Evolutionary conservation across 164 flowering plant species (phyloP).

Genomic region (Houttuynia cordata): DNA sequence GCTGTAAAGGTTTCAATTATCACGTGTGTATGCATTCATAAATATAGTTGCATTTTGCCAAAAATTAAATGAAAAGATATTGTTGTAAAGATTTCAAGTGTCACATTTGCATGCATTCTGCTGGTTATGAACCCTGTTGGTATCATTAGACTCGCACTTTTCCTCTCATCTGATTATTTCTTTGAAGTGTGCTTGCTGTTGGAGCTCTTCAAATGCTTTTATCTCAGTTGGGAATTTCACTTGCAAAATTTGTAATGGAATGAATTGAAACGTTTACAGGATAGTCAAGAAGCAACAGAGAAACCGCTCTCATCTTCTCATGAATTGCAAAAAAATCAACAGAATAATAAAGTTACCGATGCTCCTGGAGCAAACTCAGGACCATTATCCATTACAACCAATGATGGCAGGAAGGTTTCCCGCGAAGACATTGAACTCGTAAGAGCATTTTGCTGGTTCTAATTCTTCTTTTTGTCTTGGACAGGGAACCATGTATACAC

Average conservation of each 20-base stretch:
- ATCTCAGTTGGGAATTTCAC: too few relatives aligned
- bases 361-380: conserved; percentile 61
- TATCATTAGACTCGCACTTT: too few relatives aligned
- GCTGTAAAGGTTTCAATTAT: background rate
- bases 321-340: conserved; percentile 61
- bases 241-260: background rate
- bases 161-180: too few relatives aligned
- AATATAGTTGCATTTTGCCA: too few relatives aligned
- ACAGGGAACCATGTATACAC: background rate
- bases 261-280: background rate
- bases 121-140: conserved; percentile 9
- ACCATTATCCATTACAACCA: conserved; percentile 63
- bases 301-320: conserved; percentile 45
- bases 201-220: too few relatives aligned
- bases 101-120: background rate
- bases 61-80: too few relatives aligned
- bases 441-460: background rate
- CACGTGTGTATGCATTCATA: too few relatives aligned
- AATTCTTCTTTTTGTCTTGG: too few relatives aligned
- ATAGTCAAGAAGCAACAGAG: conserved; percentile 22
- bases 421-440: conserved; percentile 31
- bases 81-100: too few relatives aligned
- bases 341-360: conserved; percentile 39
- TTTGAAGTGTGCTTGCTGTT: too few relatives aligned
- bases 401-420: conserved; percentile 39